Evolutionary conservation across 129 eudicot genomes (phyloP).

Genomic region (Flaveria robusta): DNA sequence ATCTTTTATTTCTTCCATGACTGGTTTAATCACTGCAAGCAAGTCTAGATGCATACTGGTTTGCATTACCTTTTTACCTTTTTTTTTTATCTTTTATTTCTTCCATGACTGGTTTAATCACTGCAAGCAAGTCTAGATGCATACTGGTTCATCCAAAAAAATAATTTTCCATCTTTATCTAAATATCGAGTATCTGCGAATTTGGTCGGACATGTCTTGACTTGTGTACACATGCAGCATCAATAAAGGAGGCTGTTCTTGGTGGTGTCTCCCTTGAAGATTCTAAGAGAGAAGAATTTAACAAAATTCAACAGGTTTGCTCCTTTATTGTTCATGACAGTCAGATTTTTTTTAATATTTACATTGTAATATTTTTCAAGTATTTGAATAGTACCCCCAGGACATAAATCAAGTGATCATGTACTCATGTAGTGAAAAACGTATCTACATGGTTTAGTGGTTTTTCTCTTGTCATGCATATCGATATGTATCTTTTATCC

Average conservation of each 20-base stretch:
- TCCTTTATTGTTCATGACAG: background rate
- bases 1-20: background rate
- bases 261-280: slow-evolving; percentile 93
- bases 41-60: slow-evolving; percentile 13
- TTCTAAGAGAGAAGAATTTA: slow-evolving; percentile 84
- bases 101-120: background rate
- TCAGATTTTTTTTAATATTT: background rate
- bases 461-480: slow-evolving; percentile 6
- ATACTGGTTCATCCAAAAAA: background rate
- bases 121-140: slow-evolving; percentile 24
- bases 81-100: too few species aligned
- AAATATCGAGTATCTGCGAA: background rate
- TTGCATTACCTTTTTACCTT: too few species aligned
- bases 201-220: slow-evolving; percentile 14
- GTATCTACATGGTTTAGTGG: background rate
- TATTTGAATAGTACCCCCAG: background rate
- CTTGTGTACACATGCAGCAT: slow-evolving; percentile 57
- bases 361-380: background rate
- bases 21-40: slow-evolving; percentile 15
- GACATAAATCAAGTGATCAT: background rate
- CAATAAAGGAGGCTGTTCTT: slow-evolving; percentile 93
- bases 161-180: background rate
- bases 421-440: slow-evolving; percentile 1
- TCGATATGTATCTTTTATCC: background rate
- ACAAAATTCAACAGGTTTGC: slow-evolving; percentile 85